phyloP scores from a whole-genome alignment of 192 early-diverging fungal species.

The Dimargaris verticillata region DNA sequence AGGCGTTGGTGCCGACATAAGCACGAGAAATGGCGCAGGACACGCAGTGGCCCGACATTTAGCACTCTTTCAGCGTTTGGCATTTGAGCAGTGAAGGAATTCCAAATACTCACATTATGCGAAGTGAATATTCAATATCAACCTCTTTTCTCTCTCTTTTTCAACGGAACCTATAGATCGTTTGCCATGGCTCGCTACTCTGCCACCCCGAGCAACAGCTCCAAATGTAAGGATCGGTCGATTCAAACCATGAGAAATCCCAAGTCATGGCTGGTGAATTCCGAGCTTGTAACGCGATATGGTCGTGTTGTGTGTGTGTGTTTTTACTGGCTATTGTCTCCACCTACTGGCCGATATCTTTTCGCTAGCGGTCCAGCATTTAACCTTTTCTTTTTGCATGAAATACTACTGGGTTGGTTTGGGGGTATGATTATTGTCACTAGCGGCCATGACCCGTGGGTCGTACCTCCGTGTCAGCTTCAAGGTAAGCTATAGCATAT shows the following conservation, averaged over 20 bases:
- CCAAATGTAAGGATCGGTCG: slow-evolving; percentile 39
- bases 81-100: background rate
- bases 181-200: slow-evolving; percentile 60
- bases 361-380: background rate
- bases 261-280: background rate
- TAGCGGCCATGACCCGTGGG: slow-evolving; percentile 77
- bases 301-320: background rate
- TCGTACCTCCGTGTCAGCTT: slow-evolving; percentile 88
- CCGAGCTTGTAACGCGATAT: background rate
- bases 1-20: background rate
- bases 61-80: background rate
- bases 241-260: background rate
- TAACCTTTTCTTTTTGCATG: slow-evolving; percentile 10
- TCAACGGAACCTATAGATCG: slow-evolving; percentile 16
- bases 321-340: background rate
- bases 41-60: background rate
- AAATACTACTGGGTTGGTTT: slow-evolving; percentile 9
- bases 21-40: background rate
- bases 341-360: background rate
- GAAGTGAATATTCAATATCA: too few relatives aligned
- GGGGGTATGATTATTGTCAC: background rate
- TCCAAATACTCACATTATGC: background rate
- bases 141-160: slow-evolving; percentile 1
- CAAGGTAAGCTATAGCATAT: too few relatives aligned
- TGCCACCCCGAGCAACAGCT: slow-evolving; percentile 62